Evolutionary conservation across 164 flowering plant genomes (phyloP).

Genomic region (Macadamia tetraphylla): DNA sequence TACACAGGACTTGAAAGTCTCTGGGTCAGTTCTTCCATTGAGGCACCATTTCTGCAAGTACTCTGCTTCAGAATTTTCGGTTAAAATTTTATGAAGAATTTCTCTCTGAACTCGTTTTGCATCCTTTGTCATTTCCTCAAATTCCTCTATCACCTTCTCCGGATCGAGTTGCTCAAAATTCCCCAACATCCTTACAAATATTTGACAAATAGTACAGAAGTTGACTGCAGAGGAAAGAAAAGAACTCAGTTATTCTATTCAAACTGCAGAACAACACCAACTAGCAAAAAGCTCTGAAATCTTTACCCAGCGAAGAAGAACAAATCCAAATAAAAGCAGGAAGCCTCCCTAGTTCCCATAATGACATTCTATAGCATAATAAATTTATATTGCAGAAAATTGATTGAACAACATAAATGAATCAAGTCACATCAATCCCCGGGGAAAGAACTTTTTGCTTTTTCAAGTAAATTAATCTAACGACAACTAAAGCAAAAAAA

Average conservation of each 20-base stretch:
- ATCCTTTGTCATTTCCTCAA: constrained; percentile 62
- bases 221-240: background rate
- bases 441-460: no score
- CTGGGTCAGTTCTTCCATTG: constrained; percentile 70
- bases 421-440: no score
- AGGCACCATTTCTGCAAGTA: constrained; percentile 63
- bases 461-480: no score
- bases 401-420: no score
- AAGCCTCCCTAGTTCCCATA: no score
- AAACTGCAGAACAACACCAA: background rate
- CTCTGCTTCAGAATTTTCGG: constrained; percentile 62
- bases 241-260: background rate
- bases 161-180: constrained; percentile 38
- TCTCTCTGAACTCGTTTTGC: constrained; percentile 64
- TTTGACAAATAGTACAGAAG: background rate
- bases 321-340: no score
- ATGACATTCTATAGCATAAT: no score
- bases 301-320: background rate
- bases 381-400: no score
- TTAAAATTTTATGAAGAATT: constrained; percentile 61
- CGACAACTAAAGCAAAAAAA: no score
- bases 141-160: constrained; percentile 58
- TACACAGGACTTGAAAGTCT: constrained; percentile 60
- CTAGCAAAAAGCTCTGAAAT: background rate
- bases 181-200: constrained; percentile 46